Conservation (phyloP, 441 rosid genomes). For the Syzygium syzygioides region DNA sequence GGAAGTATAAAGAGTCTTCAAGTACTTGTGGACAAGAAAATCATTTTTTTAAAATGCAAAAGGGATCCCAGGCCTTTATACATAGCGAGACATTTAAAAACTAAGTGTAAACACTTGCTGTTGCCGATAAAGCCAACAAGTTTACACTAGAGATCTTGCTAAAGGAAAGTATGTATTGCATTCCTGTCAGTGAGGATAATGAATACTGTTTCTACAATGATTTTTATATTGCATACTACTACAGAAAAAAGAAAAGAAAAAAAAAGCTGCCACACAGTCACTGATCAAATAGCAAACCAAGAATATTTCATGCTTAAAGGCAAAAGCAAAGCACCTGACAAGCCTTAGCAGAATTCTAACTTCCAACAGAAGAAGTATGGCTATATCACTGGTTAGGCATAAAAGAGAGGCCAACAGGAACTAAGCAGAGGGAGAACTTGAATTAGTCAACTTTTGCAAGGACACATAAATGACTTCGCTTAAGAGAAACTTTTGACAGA, state of each 20-base stretch:
- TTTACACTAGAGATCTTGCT: not conserved
- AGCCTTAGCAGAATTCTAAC: not conserved
- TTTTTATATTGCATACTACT: not conserved
- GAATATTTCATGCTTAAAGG: not conserved
- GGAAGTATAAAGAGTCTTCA: not conserved
- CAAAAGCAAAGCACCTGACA: not conserved
- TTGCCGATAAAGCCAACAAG: not conserved
- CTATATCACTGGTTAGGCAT: not conserved
- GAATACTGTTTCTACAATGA: not conserved
- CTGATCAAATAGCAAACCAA: not conserved
- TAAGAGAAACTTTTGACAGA: not conserved
- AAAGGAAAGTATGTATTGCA: not conserved
- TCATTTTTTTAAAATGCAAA: not conserved
- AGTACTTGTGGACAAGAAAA: not conserved
- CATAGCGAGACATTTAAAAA: not conserved
- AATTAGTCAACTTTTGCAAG: not conserved
- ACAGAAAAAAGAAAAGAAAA: not conserved
- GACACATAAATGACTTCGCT: not conserved
- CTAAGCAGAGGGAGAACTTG: not conserved
- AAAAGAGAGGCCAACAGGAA: not conserved
- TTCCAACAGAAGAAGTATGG: not conserved
- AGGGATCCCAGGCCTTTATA: not conserved
- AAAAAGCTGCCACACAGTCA: not conserved
- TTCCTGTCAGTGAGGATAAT: not conserved
- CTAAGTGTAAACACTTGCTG: not conserved